Percentiles rank a stretch among this genome's conserved stretches.
Evolutionary conservation across 148 eudicot genomes (phyloP).

Genomic region (Fagopyrum tataricum): DNA sequence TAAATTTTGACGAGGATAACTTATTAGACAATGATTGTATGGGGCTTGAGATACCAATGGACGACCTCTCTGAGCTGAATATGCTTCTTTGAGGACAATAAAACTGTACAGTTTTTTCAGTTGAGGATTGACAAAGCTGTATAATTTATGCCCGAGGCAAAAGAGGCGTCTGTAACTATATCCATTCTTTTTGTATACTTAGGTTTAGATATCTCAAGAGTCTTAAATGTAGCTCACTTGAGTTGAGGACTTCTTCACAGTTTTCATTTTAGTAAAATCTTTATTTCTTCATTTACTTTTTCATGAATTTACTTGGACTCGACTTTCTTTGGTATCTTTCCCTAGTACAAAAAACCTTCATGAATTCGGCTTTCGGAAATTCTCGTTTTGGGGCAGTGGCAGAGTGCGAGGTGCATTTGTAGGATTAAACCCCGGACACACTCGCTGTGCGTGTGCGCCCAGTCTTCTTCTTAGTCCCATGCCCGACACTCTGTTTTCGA

Average conservation of each 20-base stretch:
- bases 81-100: conserved; percentile 26
- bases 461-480: no score
- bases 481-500: no score
- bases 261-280: conserved; percentile 21
- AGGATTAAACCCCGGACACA: no score
- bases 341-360: no score
- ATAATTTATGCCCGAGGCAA: conserved; percentile 26
- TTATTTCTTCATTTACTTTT: conserved; percentile 13
- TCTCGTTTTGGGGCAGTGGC: no score
- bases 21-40: conserved; percentile 8
- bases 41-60: conserved; percentile 16
- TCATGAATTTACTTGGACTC: no score
- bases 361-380: no score
- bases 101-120: conserved; percentile 34
- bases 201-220: conserved; percentile 24
- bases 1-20: conserved; percentile 14
- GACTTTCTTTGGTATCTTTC: no score
- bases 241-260: conserved; percentile 19
- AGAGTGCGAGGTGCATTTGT: no score
- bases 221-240: conserved; percentile 14
- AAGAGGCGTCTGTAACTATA: conserved; percentile 44
- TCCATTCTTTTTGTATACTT: conserved; percentile 43
- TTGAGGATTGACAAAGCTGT: conserved; percentile 15
- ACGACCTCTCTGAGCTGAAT: conserved; percentile 15
- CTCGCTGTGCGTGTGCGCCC: no score